phyloP scores from a whole-genome alignment of 176 grass and related monocot genomes.

The Musa troglodytarum region DNA sequence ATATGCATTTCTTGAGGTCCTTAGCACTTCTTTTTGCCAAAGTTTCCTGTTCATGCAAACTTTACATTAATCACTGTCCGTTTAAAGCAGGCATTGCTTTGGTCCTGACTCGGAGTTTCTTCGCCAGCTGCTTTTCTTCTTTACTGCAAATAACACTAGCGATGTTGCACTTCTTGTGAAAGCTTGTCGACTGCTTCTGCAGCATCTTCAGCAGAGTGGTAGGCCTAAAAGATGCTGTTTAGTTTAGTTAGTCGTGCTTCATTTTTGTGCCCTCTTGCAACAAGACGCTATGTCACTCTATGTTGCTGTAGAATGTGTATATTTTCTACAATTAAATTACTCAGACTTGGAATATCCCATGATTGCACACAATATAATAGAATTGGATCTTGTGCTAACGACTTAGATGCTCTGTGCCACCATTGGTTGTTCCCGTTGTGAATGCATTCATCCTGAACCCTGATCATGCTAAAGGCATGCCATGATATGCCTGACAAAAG shows the following conservation, averaged over 20 bases:
- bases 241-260: neutral
- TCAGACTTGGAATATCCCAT: neutral
- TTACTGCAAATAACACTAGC: slow-evolving; percentile 56
- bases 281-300: neutral
- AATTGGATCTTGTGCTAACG: neutral
- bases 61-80: slow-evolving; percentile 31
- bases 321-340: neutral
- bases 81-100: slow-evolving; percentile 63
- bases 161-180: slow-evolving; percentile 65
- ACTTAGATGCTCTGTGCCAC: neutral
- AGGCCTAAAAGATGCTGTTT: slow-evolving; percentile 10
- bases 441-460: no score
- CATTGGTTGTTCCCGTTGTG: neutral
- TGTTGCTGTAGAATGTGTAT: neutral
- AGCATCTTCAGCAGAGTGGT: slow-evolving; percentile 53
- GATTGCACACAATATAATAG: neutral
- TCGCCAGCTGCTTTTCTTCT: slow-evolving; percentile 89
- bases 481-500: no score
- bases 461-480: no score
- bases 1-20: slow-evolving; percentile 4
- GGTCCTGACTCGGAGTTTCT: slow-evolving; percentile 66
- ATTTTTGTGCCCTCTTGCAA: neutral
- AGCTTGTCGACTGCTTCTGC: slow-evolving; percentile 58
- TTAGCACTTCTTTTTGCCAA: slow-evolving; percentile 12
- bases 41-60: slow-evolving; percentile 10